Conservation (phyloP, 306 rosid species). For the Luffa acutangula region DNA sequence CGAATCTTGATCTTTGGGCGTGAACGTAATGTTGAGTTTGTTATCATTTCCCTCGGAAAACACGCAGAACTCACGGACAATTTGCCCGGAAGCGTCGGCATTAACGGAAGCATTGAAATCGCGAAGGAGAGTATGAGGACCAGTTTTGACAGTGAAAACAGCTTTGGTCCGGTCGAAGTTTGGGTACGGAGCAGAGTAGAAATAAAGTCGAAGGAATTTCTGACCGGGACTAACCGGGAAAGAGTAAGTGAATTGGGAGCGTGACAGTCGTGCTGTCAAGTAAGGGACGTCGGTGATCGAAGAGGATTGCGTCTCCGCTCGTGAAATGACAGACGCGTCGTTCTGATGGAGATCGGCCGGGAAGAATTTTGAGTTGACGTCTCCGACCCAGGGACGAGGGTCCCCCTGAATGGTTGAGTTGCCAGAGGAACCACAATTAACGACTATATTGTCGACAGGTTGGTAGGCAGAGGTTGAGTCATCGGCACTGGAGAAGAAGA, state of each 20-base stretch:
- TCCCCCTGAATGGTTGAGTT: background rate
- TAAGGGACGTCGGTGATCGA: background rate
- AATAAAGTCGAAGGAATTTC: slow-evolving; percentile 6
- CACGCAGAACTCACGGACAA: background rate
- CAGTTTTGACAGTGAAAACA: slow-evolving; percentile 5
- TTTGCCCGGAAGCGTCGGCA: background rate
- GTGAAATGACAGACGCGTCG: too few species aligned
- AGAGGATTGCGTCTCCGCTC: too few species aligned
- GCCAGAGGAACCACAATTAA: slow-evolving; percentile 13
- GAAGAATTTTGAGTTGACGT: background rate
- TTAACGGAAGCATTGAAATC: background rate
- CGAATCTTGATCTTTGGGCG: slow-evolving; percentile 3
- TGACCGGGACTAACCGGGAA: background rate
- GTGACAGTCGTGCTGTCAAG: background rate
- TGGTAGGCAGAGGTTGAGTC: too few species aligned
- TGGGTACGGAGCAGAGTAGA: background rate
- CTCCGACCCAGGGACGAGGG: slow-evolving; percentile 11
- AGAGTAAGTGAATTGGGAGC: slow-evolving; percentile 1
- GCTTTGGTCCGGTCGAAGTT: background rate
- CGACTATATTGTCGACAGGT: background rate
- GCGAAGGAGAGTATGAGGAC: background rate
- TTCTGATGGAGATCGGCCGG: background rate
- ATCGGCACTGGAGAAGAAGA: too few species aligned
- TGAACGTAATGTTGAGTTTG: slow-evolving; percentile 10
- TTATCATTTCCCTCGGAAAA: background rate